Conservation (phyloP, 805 yeast genomes). For the Alloascoidea hylecoeti region DNA sequence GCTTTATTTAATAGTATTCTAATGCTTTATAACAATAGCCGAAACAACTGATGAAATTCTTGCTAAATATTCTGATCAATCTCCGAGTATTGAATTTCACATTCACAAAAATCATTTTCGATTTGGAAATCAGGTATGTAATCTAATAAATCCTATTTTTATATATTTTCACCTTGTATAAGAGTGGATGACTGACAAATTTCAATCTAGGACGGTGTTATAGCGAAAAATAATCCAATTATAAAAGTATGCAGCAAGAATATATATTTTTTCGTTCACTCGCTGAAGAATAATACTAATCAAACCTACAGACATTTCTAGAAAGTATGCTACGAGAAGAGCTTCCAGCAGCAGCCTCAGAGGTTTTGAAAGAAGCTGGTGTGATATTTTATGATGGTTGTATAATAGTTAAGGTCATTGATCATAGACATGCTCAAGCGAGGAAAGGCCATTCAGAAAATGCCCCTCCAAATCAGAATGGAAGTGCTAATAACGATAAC, state of each 20-base stretch:
- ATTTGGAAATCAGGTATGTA: slow-evolving; percentile 61
- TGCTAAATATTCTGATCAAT: slow-evolving; percentile 59
- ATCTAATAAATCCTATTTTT: neutral
- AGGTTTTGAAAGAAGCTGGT: slow-evolving; percentile 78
- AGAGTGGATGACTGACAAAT: no score
- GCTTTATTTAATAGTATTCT: no score
- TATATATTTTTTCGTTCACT: neutral
- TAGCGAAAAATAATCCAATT: slow-evolving; percentile 67
- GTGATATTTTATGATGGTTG: slow-evolving; percentile 83
- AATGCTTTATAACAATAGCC: no score
- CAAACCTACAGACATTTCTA: slow-evolving; percentile 32
- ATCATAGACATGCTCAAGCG: slow-evolving; percentile 44
- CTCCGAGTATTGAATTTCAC: slow-evolving; percentile 79
- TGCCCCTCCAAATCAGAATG: slow-evolving; percentile 5
- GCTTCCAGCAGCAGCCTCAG: slow-evolving; percentile 82
- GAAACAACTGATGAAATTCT: slow-evolving; percentile 63
- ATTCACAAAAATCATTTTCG: slow-evolving; percentile 85
- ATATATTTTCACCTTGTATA: no score
- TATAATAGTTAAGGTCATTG: slow-evolving; percentile 72
- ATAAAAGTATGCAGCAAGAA: slow-evolving; percentile 45
- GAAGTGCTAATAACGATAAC: slow-evolving; percentile 3
- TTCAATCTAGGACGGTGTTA: slow-evolving; percentile 46
- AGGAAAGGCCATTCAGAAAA: neutral
- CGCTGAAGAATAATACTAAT: neutral
- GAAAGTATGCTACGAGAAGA: slow-evolving; percentile 68